Percentiles rank a stretch among this genome's conserved stretches.
Conservation (phyloP, 306 rosid species). For the Ormosia emarginata region DNA sequence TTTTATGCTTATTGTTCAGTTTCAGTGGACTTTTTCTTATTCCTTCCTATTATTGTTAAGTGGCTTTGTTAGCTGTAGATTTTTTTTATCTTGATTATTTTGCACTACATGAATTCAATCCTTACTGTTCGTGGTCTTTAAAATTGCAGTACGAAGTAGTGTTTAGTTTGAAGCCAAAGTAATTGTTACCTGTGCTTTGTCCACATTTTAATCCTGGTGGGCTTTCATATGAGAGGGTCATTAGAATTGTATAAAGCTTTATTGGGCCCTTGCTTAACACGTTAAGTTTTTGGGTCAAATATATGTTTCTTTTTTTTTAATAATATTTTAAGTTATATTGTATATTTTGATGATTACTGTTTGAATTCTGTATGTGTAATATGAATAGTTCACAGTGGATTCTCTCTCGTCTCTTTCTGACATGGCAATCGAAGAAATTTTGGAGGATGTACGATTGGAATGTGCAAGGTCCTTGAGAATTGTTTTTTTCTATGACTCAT, state of each 20-base stretch:
- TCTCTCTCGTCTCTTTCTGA: constrained; percentile 46
- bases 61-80: neutral
- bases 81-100: neutral
- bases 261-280: neutral
- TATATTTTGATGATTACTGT: constrained; percentile 23
- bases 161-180: neutral
- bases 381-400: constrained; percentile 57
- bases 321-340: neutral
- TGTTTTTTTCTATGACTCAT: neutral
- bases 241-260: neutral
- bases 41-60: neutral
- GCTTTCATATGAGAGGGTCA: neutral
- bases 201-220: neutral
- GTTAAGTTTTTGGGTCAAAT: constrained; percentile 1
- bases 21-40: neutral
- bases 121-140: neutral
- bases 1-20: neutral
- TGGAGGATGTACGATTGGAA: constrained; percentile 88
- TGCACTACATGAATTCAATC: neutral
- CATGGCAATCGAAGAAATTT: constrained; percentile 55
- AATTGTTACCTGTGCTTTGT: neutral
- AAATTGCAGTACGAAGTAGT: neutral
- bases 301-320: neutral
- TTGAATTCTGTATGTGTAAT: constrained; percentile 6
- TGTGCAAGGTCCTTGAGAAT: constrained; percentile 74